Evolutionary conservation across 2,329 filamentous ascomycete species (phyloP).

Genomic region (Trichoderma lentiforme): DNA sequence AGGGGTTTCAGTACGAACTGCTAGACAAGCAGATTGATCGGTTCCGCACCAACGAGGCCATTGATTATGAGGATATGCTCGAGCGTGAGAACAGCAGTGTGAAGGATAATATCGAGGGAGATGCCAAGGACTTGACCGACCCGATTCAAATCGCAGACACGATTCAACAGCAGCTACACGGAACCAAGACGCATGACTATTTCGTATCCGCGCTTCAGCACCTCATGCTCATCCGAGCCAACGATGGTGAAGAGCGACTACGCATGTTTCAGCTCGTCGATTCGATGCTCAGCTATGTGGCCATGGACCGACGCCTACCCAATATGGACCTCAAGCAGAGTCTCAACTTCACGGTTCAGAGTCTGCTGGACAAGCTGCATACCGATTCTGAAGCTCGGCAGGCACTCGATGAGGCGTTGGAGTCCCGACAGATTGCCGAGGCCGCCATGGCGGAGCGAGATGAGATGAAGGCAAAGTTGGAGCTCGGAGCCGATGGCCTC

Average conservation of each 20-base stretch:
- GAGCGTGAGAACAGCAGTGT: slow-evolving; percentile 88
- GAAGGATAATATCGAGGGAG: slow-evolving; percentile 80
- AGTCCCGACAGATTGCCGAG: slow-evolving; percentile 89
- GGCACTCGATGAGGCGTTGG: slow-evolving; percentile 85
- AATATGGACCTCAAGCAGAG: slow-evolving; percentile 98
- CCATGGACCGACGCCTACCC: slow-evolving; percentile 91
- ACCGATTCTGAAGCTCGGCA: slow-evolving; percentile 93
- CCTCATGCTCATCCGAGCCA: slow-evolving; percentile 85
- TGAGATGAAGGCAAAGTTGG: slow-evolving; percentile 85
- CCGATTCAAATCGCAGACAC: slow-evolving; percentile 91
- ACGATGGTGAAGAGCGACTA: slow-evolving; percentile 84
- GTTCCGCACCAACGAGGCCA: slow-evolving; percentile 89
- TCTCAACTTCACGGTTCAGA: slow-evolving; percentile 96
- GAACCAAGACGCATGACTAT: slow-evolving; percentile 87
- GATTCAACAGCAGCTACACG: slow-evolving; percentile 79
- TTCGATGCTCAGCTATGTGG: slow-evolving; percentile 98
- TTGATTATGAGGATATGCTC: slow-evolving; percentile 96
- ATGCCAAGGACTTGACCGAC: slow-evolving; percentile 88
- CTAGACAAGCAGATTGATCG: slow-evolving; percentile 98
- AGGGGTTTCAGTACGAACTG: slow-evolving; percentile 94
- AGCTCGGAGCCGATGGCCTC: slow-evolving; percentile 87
- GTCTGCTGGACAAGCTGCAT: slow-evolving; percentile 88
- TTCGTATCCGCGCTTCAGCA: slow-evolving; percentile 95
- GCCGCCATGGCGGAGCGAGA: slow-evolving; percentile 94
- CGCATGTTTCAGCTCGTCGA: slow-evolving; percentile 98